Evolutionary conservation across 345 rosid species (phyloP), one percentile per base, ranked within the genome.

Genomic region (Rhizophora apiculata): DNA sequence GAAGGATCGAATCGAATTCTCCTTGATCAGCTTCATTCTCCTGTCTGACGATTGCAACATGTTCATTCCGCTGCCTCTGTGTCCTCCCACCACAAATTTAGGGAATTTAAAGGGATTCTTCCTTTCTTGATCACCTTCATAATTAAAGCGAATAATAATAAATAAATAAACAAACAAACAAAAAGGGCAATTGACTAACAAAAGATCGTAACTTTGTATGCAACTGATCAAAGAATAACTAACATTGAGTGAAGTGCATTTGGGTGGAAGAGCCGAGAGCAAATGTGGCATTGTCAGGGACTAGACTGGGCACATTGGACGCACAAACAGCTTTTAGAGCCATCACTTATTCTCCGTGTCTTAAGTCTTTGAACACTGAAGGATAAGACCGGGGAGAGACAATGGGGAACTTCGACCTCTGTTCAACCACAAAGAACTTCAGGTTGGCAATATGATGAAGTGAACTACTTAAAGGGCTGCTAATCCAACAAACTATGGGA

Each of bases 301-400:
- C 77, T 29, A 75, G 82, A 62, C 73, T 72, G 3, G 84, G 83
- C 52, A 83, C 76, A 49, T 85, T 87, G 11, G 75, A 72, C 62
- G 79, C 81, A 67, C 73, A 81, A 74, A 82, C 79, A 16, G 86
- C 81, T 65, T 82, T 70, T 5, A 87, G 81, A 75, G 89, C 80
- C 83, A 84, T 84, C 62, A 46, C 31, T 34, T 34, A 34, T 34
- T 34, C 37, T 46, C 8, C 30, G 2, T 20, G 31, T 26, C 59
- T 22, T 5, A 3, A 55, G 27, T 9, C 24, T 54, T 55, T 2
- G 3, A 22, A 55, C 27, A 8, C 15, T 22, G 59, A 55, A 21
- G 5, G 22, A 9, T 55, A 21, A 22, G 13, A 16, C 48, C 48
- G 9, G 16, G 59, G 27, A 9, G 1, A 55, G 27, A 26, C 29